These are phyloP conservation scores for Hydnomerulius pinastri DNA, from an alignment of 768 basidiomycete genomes.

Conservation along the genomic window DNA sequence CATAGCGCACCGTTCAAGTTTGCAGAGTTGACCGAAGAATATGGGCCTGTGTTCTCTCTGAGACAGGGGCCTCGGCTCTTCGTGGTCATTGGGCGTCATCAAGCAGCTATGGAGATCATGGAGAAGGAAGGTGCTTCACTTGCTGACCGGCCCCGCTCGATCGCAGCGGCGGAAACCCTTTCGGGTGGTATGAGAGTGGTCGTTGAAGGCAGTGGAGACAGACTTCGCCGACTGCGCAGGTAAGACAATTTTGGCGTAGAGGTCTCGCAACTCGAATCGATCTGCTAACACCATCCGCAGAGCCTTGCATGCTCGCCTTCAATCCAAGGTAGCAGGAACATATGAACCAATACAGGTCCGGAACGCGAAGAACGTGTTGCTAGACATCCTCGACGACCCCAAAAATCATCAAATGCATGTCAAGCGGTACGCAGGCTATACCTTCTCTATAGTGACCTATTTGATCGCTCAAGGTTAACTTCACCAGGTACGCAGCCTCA, in stretches of 20 bases:
- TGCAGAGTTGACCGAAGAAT: conserved; percentile 57
- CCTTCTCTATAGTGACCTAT: neutral
- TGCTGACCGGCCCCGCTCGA: conserved; percentile 36
- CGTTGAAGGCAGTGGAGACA: conserved; percentile 26
- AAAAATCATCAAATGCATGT: conserved; percentile 35
- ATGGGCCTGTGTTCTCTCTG: conserved; percentile 61
- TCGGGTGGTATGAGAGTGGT: conserved; percentile 37
- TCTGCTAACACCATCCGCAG: conserved; percentile 16
- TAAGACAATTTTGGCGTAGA: neutral
- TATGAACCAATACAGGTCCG: conserved; percentile 36
- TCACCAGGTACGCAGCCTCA: conserved; percentile 38
- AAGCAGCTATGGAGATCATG: conserved; percentile 41
- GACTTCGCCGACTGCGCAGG: conserved; percentile 32
- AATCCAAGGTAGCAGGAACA: conserved; percentile 31
- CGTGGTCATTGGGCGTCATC: conserved; percentile 26
- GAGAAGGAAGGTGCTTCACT: conserved; percentile 39
- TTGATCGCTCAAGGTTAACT: neutral
- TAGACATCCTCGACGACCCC: conserved; percentile 38
- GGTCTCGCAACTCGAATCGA: neutral
- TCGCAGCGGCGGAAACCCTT: conserved; percentile 37
- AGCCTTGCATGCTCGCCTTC: conserved; percentile 36
- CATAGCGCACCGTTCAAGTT: conserved; percentile 32
- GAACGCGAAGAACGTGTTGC: conserved; percentile 34
- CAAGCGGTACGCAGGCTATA: conserved; percentile 23
- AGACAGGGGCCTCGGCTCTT: conserved; percentile 40